Evolutionary conservation across 208 protist species (phyloP), one percentile per base, ranked within the genome.

Genomic region (Trichomonas gallinae): DNA sequence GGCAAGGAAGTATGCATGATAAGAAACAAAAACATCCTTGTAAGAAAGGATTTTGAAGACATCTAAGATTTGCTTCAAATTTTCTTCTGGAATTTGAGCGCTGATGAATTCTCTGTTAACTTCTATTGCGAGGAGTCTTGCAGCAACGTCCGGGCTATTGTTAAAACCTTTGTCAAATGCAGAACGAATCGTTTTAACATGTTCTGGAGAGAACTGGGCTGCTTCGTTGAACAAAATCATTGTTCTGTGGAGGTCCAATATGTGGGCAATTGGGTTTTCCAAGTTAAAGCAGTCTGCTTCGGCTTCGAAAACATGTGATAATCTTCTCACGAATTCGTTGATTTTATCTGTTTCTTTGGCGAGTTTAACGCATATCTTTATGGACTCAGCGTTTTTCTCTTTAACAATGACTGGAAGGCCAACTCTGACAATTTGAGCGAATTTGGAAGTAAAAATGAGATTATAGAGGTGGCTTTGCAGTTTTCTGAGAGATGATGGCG

Each of bases 251-350:
- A 93, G 87, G 2, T 93, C 36, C 0, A 93, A 0, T 38, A 93
- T 93, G 10, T 17, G 40, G 23, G 42, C 26, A 93, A 93, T 93
- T 38, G 87, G 87, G 51, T 93, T 93, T 17, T 34, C 15, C 31
- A 51, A 42, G n/a, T 93, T 93, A 44, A 58, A 93, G 31, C 87
- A 93, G n/a, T 93, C 87, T 17, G 87, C 87, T 58, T 93, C 87
- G 6, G 87, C 40, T 93, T 93, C 87, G 44, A 93, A 93, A 48
- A 48, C 87, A 38, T 48, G 44, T 38, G 87, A 93, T 23, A 93
- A 44, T 51, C 45, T 44, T 10, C 44, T 6, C 0, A 44, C n/a
- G 51, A 93, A 93, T n/a, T 48, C 13, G 46, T 48, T 93, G 15
- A 93, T 93, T 51, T 23, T 93, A 38, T 93, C 87, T 51, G 87